Conservation (phyloP, 1,284 basidiomycete species). For the Prillingera fragicola region DNA sequence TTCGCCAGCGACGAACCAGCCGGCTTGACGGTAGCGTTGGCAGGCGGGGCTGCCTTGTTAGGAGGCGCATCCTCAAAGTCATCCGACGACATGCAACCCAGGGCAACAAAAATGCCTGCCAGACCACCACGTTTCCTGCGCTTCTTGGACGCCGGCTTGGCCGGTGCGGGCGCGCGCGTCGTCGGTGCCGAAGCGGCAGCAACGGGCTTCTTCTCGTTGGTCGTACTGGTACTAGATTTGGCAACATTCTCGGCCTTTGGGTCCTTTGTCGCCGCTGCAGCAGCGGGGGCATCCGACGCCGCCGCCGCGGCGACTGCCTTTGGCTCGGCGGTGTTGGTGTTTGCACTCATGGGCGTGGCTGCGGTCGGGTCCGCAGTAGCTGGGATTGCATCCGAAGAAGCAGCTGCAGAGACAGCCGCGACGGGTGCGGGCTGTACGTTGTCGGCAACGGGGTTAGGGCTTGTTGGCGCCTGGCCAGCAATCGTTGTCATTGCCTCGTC, state of each 20-base stretch:
- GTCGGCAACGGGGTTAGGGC: background rate
- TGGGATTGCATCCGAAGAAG: background rate
- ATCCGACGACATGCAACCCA: constrained; percentile 40
- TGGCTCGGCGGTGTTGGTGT: background rate
- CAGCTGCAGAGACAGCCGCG: constrained; percentile 1
- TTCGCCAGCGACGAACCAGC: too few species aligned
- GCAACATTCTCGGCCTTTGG: too few species aligned
- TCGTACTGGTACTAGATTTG: too few species aligned
- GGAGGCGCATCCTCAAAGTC: constrained; percentile 39
- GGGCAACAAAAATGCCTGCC: constrained; percentile 32
- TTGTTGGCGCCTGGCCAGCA: constrained; percentile 4
- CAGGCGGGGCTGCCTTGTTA: constrained; percentile 9
- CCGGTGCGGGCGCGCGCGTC: background rate
- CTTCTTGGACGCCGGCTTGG: constrained; percentile 26
- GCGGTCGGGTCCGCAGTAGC: background rate
- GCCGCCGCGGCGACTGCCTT: background rate
- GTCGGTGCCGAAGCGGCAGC: too few species aligned
- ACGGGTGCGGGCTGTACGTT: background rate
- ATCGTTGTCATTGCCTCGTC: constrained; percentile 18
- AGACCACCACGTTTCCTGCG: constrained; percentile 39
- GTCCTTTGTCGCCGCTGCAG: background rate
- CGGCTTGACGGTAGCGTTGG: too few species aligned
- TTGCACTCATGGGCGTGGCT: background rate
- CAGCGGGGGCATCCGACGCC: too few species aligned
- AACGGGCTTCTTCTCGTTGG: too few species aligned